Evolutionary conservation across 2,329 filamentous ascomycete genomes (phyloP), one percentile per base, ranked within the genome.

Genomic region (Ceratocystis diversiconidia): DNA sequence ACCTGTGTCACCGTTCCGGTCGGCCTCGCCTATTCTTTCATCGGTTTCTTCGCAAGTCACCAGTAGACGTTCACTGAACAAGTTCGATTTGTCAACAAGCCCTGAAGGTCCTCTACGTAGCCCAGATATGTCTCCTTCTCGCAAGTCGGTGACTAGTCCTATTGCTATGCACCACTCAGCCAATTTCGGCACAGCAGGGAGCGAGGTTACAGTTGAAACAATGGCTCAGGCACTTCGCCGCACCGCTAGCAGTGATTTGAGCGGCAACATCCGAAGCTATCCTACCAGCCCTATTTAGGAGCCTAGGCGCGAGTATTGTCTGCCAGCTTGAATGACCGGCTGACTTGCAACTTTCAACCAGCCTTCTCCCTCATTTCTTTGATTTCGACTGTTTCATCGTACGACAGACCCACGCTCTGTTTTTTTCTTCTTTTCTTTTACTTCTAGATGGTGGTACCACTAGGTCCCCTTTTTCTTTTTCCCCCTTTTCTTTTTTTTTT

Each of bases 191-290:
- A 67, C 70, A 50, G 68, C 71, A 43, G 74, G 79, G 61, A 78
- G 79, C 68, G 92, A 96, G 69, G 78, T 96, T 67, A 90, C 88
- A 67, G 88, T 96, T 69, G 91, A 96, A 79, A 96, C 92, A 3
- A 95, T 96, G 92, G 82, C 87, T 63, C 91, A 96, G 75, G 92
- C 90, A 17, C 78, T 96, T 72, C 81, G 89, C 72, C 87, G 89
- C 74, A 95, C 91, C 15, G 89, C 86, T 57, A 96, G 90, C 75
- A 84, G 88, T 19, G 92, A 96, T 73, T 76, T 96, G 66, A 79
- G 79, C 69, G 43, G 43, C 19, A 77, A 75, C 61, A 73, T 79
- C 61, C 77, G 81, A 68, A 86, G 84, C 74, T 76, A 78, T 63
- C 82, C 84, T 2, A 75, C 79, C 43, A 86, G 84, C 71, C 84